Evolutionary conservation across 208 protist genomes (phyloP).

Genomic region (Angomonas deanei): DNA sequence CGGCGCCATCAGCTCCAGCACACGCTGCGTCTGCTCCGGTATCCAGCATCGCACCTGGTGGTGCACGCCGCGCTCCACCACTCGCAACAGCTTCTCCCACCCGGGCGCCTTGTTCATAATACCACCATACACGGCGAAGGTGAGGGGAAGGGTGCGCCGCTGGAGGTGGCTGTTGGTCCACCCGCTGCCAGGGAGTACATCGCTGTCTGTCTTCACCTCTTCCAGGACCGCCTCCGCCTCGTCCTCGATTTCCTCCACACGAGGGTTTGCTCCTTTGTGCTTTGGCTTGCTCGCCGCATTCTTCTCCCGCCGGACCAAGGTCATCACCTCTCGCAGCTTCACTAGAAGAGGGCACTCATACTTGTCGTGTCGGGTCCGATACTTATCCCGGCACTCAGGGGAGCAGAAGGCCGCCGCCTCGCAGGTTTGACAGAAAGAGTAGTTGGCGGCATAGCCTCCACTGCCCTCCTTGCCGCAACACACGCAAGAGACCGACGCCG

Average conservation of each 20-base stretch:
- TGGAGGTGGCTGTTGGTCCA: constrained; percentile 21
- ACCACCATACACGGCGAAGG: constrained; percentile 27
- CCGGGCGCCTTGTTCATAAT: constrained; percentile 13
- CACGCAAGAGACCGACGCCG: constrained; percentile 6
- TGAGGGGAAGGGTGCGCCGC: constrained; percentile 22
- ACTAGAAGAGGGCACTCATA: constrained; percentile 31
- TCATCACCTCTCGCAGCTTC: constrained; percentile 11
- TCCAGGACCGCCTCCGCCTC: background rate
- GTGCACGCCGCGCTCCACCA: constrained; percentile 18
- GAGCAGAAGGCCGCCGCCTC: constrained; percentile 32
- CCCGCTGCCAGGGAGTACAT: constrained; percentile 21
- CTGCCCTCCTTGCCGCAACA: constrained; percentile 11
- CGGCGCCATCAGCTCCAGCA: background rate
- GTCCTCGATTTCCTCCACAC: constrained; percentile 10
- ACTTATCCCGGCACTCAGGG: constrained; percentile 20
- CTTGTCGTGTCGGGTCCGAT: constrained; percentile 18
- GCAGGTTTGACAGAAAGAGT: constrained; percentile 17
- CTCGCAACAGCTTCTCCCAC: constrained; percentile 12
- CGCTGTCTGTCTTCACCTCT: constrained; percentile 11
- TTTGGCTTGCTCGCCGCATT: background rate
- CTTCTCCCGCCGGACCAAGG: background rate
- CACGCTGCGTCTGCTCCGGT: constrained; percentile 5
- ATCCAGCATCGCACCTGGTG: constrained; percentile 13
- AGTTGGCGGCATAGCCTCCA: background rate
- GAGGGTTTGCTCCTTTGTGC: background rate